Conservation (phyloP, 2,329 filamentous ascomycete genomes). For the Diaporthe citri region DNA sequence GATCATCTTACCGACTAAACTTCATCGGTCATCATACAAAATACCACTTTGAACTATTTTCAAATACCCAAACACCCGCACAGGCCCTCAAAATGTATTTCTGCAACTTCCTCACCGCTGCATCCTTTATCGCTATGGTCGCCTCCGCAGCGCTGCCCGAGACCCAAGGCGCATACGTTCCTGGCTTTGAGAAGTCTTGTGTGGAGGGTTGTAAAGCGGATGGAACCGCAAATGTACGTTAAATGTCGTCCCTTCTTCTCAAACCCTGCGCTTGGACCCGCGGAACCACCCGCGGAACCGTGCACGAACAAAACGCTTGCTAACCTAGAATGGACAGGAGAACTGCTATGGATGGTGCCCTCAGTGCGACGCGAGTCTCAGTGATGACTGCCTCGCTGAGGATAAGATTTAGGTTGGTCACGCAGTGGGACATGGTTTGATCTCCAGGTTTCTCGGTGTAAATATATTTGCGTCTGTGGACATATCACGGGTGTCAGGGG, state of each 20-base stretch:
- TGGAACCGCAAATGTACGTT: neutral
- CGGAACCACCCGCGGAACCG: neutral
- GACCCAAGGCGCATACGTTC: neutral
- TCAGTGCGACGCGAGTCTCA: neutral
- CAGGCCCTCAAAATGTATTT: neutral
- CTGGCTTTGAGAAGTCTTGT: conserved; percentile 13
- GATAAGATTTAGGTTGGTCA: neutral
- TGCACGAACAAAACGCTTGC: no score
- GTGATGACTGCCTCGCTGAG: neutral
- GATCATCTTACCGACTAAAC: neutral
- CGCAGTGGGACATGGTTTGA: no score
- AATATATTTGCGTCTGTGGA: neutral
- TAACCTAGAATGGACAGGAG: neutral
- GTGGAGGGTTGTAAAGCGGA: conserved; percentile 10
- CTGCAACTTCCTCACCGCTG: conserved; percentile 5
- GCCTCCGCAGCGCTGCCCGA: neutral
- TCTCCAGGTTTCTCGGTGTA: neutral
- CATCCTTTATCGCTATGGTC: conserved; percentile 11
- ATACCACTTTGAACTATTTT: neutral
- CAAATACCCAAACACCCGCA: no score
- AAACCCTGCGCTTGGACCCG: neutral
- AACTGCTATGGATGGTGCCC: conserved; percentile 12
- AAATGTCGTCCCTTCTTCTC: neutral
- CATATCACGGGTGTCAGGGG: neutral
- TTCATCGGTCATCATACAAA: neutral